A percentile compares a stretch with the other conserved stretches of the same genome.
Evolutionary conservation across 1,284 basidiomycete species (phyloP).

Genomic region (Puccinia hordei): DNA sequence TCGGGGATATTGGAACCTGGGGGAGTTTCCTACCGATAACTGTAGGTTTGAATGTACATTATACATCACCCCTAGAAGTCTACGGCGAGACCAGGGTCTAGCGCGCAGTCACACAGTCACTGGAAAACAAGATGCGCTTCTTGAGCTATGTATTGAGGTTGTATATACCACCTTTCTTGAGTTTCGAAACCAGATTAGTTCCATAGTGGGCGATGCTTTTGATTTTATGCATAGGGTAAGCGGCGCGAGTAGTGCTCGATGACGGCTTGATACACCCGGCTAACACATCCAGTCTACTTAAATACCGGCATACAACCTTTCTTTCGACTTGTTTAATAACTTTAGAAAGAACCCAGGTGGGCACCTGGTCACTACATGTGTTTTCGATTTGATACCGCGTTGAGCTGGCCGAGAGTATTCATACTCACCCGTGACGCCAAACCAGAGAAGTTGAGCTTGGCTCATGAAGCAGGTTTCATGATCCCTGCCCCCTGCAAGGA

Average conservation of each 20-base stretch:
- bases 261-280: too few relatives aligned
- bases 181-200: constrained; percentile 5
- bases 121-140: neutral
- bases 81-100: neutral
- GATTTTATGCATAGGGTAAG: neutral
- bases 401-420: neutral
- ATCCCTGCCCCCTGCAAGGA: neutral
- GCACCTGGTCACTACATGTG: too few relatives aligned
- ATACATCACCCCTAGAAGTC: neutral
- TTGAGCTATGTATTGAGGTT: neutral
- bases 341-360: neutral
- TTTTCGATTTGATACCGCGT: too few relatives aligned
- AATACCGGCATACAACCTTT: too few relatives aligned
- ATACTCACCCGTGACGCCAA: neutral
- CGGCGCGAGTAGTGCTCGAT: neutral
- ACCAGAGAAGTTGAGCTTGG: too few relatives aligned
- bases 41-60: neutral
- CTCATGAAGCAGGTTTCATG: neutral
- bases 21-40: neutral
- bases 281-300: too few relatives aligned
- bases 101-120: neutral
- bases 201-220: neutral
- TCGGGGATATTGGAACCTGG: constrained; percentile 18
- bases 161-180: neutral
- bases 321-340: neutral